phyloP scores from a whole-genome alignment of 2,329 filamentous ascomycete genomes.

The Fusarium tupiense region DNA sequence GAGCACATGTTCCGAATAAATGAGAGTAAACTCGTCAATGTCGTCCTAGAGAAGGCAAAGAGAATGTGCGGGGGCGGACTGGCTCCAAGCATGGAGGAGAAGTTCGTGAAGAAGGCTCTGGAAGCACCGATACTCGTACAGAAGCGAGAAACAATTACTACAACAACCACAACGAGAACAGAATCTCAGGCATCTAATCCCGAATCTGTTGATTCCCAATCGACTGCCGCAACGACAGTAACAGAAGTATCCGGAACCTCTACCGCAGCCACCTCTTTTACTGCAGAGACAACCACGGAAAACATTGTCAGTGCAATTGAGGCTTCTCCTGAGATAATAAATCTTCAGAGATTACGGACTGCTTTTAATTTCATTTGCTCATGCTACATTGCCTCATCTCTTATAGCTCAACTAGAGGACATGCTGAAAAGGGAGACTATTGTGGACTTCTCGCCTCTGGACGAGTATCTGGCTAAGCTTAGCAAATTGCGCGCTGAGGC shows the following conservation, averaged over 20 bases:
- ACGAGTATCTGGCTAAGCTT: conserved; percentile 74
- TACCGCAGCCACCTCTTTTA: conserved; percentile 58
- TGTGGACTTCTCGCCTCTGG: conserved; percentile 75
- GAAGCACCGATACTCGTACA: conserved; percentile 79
- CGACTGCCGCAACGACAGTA: conserved; percentile 50
- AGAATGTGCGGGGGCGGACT: conserved; percentile 72
- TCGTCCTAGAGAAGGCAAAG: conserved; percentile 77
- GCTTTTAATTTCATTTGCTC: conserved; percentile 72
- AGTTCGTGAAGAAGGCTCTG: conserved; percentile 79
- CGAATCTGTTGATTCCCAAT: conserved; percentile 54
- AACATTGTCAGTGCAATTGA: conserved; percentile 54
- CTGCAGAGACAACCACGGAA: conserved; percentile 47
- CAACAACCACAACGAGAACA: conserved; percentile 4
- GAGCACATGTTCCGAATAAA: conserved; percentile 87
- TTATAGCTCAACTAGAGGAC: conserved; percentile 55
- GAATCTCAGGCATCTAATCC: conserved; percentile 34
- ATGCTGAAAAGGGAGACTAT: conserved; percentile 49
- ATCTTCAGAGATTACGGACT: conserved; percentile 71
- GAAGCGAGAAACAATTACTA: conserved; percentile 58
- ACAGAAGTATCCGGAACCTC: conserved; percentile 54
- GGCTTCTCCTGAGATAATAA: conserved; percentile 59
- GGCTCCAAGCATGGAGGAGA: conserved; percentile 84
- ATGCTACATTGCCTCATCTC: conserved; percentile 64
- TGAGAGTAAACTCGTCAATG: conserved; percentile 72
- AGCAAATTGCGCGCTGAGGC: conserved; percentile 76